Percentiles rank a stretch among this genome's conserved stretches.
phyloP scores from a whole-genome alignment of 306 rosid genomes.

The Vigna unguiculata region DNA sequence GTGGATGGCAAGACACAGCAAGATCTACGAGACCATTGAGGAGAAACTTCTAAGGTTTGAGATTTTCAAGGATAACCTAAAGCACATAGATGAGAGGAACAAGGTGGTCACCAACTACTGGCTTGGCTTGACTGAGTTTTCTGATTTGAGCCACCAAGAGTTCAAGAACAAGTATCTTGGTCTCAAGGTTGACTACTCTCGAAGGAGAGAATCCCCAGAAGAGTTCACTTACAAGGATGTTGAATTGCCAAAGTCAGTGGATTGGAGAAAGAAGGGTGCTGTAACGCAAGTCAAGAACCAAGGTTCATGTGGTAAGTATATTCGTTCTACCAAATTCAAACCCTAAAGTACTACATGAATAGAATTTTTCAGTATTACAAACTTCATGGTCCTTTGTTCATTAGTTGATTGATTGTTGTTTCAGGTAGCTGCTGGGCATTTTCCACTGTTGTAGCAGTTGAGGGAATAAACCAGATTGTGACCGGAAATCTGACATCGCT shows the following conservation, averaged over 20 bases:
- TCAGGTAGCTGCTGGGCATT: slow-evolving; percentile 89
- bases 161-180: slow-evolving; percentile 58
- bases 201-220: slow-evolving; percentile 48
- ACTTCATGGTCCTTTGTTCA: not conserved
- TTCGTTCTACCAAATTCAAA: too few species aligned
- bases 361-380: not conserved
- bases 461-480: slow-evolving; percentile 74
- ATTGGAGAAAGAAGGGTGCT: slow-evolving; percentile 86
- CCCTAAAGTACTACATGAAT: too few species aligned
- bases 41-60: slow-evolving; percentile 74
- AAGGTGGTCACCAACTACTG: slow-evolving; percentile 61
- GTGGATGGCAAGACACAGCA: slow-evolving; percentile 70
- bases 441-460: slow-evolving; percentile 72
- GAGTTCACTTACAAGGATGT: slow-evolving; percentile 57
- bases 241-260: slow-evolving; percentile 71
- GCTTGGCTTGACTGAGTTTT: slow-evolving; percentile 79
- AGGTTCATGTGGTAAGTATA: slow-evolving; percentile 74
- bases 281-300: slow-evolving; percentile 71
- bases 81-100: slow-evolving; percentile 68
- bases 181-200: slow-evolving; percentile 46
- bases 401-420: not conserved
- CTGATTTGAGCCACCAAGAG: slow-evolving; percentile 73
- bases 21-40: slow-evolving; percentile 62
- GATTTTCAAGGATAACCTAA: slow-evolving; percentile 68
- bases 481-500: slow-evolving; percentile 66